These are phyloP conservation scores for Gaeumannomyces tritici DNA, from an alignment of 2,329 filamentous ascomycete genomes.

Conservation along the genomic window DNA sequence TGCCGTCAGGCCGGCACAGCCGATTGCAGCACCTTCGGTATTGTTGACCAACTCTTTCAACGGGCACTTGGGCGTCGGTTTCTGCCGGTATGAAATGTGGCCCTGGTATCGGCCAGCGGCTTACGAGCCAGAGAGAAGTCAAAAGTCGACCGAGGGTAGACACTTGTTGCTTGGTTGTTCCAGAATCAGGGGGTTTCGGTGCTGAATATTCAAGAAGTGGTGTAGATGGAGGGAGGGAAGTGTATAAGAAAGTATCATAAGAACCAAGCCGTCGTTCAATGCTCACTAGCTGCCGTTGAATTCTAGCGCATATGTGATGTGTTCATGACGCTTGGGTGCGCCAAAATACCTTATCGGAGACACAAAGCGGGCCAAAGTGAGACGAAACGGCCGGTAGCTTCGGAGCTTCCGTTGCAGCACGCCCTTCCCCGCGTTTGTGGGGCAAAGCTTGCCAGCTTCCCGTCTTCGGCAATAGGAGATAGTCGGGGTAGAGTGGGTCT, in stretches of 20 bases:
- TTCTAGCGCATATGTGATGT: neutral
- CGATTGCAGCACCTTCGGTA: neutral
- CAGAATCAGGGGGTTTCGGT: neutral
- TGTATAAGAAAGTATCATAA: neutral
- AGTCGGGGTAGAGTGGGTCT: too few relatives aligned
- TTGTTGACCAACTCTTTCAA: neutral
- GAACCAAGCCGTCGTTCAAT: neutral
- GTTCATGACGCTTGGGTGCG: neutral
- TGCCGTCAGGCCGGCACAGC: neutral
- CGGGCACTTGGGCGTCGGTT: too few relatives aligned
- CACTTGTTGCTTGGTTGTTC: neutral
- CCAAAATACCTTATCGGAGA: neutral
- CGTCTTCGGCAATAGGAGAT: too few relatives aligned
- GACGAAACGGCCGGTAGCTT: neutral
- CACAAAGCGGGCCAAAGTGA: neutral
- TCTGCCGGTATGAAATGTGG: neutral
- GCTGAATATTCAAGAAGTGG: neutral
- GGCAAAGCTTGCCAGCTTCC: too few relatives aligned
- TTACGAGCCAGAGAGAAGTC: neutral
- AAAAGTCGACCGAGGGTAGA: neutral
- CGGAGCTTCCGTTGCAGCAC: too few relatives aligned
- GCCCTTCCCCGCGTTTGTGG: neutral
- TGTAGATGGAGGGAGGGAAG: neutral
- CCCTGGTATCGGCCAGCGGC: neutral
- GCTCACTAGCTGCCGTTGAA: too few relatives aligned